phyloP scores from a whole-genome alignment of 2,329 filamentous ascomycete genomes.

The Sclerotinia trifoliorum region DNA sequence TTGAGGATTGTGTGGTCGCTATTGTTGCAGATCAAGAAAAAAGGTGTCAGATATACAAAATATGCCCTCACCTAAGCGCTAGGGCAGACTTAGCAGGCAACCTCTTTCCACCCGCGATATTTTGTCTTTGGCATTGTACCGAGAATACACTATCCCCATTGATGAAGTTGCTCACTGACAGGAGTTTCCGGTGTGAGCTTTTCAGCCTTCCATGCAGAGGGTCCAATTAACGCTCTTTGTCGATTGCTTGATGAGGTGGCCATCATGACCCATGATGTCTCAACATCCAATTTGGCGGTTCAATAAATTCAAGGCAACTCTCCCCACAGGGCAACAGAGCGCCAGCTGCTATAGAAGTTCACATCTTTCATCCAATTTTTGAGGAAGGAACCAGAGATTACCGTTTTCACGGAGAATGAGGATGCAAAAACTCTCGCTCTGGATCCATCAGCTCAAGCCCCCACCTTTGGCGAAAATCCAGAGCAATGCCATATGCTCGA shows the following conservation, averaged over 20 bases:
- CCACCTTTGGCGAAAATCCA: slow-evolving; percentile 24
- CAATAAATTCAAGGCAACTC: not conserved
- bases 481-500: slow-evolving; percentile 37
- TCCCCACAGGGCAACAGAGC: slow-evolving; percentile 17
- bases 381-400: slow-evolving; percentile 15
- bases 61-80: slow-evolving; percentile 21
- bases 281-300: slow-evolving; percentile 41
- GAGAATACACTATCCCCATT: slow-evolving; percentile 35
- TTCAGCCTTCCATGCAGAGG: slow-evolving; percentile 40
- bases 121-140: slow-evolving; percentile 34
- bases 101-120: slow-evolving; percentile 36
- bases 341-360: slow-evolving; percentile 20
- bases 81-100: slow-evolving; percentile 25
- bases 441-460: not conserved
- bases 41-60: slow-evolving; percentile 20
- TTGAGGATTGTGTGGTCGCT: slow-evolving; percentile 12
- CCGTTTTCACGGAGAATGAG: slow-evolving; percentile 15
- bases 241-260: slow-evolving; percentile 39
- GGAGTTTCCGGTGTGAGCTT: slow-evolving; percentile 40
- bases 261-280: slow-evolving; percentile 40
- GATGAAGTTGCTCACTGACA: slow-evolving; percentile 41
- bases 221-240: slow-evolving; percentile 38
- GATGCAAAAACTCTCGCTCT: not conserved
- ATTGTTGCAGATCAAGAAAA: slow-evolving; percentile 21
- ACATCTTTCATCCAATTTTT: slow-evolving; percentile 18